Evolutionary conservation across 352 stramenopile species (phyloP), one percentile per base, ranked within the genome.

Genomic region (Phytophthora hybrid): DNA sequence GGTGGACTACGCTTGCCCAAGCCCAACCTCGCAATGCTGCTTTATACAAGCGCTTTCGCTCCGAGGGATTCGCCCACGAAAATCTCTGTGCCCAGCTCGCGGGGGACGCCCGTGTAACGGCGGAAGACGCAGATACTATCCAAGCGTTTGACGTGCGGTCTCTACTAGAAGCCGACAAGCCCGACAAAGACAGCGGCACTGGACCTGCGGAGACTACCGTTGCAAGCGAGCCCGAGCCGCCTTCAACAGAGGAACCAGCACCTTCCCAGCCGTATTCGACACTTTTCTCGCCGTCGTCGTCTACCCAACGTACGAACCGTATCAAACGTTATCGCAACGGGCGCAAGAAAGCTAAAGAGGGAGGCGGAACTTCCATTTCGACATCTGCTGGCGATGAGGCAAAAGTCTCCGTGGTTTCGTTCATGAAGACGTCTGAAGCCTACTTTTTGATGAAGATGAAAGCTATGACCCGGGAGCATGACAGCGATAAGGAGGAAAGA

Each of bases 351-450:
- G 4, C 37, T 7, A 56, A 62, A 49, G 41, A 69, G 21, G 52
- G 23, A 26, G 23, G 23, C 1, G 23, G 23, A 26, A 26, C 23
- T 26, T 26, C 53, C 19, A 23, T 23, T 46, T 2, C 18, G 16
- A 4, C 13, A 49, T 23, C 26, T 37, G 59, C 21, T 60, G 37
- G 19, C 6, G 21, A 49, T 9, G 52, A 62, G n/a, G 53, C 52
- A 5, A 62, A 62, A 21, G 23, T 53, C 21, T 34, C 4, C 14
- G 6, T 69, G 2, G 49, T 8, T 7, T 46, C 39, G 11, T 69
- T 69, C 9, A 69, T 69, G 49, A 61, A 56, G 34, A 69, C 62
- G 4, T 52, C 62, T 47, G 62, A 69, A 18, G 37, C 19, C 21
- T 62, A 61, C 51, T 61, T 69, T 39, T 11, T 19, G 6, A 51